Evolutionary conservation across 495 filamentous ascomycete genomes (phyloP).

Genomic region (Penicillium cinerascens): DNA sequence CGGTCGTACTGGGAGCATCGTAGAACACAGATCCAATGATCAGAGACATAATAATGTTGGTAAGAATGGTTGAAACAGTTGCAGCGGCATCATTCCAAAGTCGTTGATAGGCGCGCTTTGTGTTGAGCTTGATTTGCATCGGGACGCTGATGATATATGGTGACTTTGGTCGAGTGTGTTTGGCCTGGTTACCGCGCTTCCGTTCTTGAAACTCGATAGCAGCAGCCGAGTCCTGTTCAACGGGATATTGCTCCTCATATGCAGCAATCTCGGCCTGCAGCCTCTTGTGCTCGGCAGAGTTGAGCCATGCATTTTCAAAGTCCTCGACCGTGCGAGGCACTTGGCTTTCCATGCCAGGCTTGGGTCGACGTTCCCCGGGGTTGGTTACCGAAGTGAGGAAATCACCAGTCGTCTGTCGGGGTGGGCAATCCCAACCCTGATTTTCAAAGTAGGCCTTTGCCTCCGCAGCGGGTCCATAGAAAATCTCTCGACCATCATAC

Average conservation of each 20-base stretch:
- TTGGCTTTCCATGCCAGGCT: constrained; percentile 53
- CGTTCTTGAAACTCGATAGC: constrained; percentile 22
- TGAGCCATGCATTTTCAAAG: constrained; percentile 56
- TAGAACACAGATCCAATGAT: constrained; percentile 83
- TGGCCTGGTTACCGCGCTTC: constrained; percentile 29
- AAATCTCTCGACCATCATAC: constrained; percentile 61
- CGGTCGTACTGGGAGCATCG: constrained; percentile 57
- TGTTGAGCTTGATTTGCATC: constrained; percentile 44
- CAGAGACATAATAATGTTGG: constrained; percentile 69
- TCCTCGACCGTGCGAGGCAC: constrained; percentile 68
- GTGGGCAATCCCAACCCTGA: constrained; percentile 54
- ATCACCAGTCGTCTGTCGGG: constrained; percentile 60
- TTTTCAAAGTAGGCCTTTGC: constrained; percentile 57
- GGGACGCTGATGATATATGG: constrained; percentile 38
- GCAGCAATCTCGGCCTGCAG: constrained; percentile 45
- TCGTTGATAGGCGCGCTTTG: constrained; percentile 45
- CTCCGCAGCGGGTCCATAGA: constrained; percentile 50
- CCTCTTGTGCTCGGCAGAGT: constrained; percentile 43
- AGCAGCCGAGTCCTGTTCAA: constrained; percentile 10
- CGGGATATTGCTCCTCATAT: constrained; percentile 35
- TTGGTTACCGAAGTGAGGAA: constrained; percentile 70
- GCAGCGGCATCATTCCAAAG: constrained; percentile 67
- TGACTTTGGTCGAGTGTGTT: constrained; percentile 30
- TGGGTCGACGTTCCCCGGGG: constrained; percentile 54
- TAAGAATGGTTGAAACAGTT: constrained; percentile 64